Conservation (phyloP, 23 red algal species). For the Gracilariopsis chorda region DNA sequence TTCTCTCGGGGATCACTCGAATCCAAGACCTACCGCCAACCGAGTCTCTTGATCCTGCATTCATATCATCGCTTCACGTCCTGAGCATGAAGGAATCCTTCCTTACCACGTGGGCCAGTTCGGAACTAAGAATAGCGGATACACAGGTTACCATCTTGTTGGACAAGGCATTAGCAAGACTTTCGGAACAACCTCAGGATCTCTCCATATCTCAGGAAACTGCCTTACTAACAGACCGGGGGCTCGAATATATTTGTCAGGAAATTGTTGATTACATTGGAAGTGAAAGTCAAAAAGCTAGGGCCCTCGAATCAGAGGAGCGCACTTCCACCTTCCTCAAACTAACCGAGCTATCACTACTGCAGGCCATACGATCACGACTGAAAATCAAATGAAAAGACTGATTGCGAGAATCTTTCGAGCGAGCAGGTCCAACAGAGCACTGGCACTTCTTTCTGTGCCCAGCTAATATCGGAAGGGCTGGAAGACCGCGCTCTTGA, state of each 20-base stretch:
- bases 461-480: not conserved
- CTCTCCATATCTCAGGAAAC: not conserved
- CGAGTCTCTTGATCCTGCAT: not conserved
- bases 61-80: slow-evolving; percentile 11
- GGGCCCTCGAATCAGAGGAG: slow-evolving; percentile 2
- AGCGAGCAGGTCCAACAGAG: not conserved
- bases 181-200: not conserved
- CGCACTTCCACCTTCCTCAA: slow-evolving; percentile 18
- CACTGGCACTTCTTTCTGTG: slow-evolving; percentile 7
- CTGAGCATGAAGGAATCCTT: slow-evolving; percentile 37
- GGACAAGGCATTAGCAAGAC: not conserved
- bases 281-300: not conserved
- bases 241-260: slow-evolving; percentile 3
- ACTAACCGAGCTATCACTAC: slow-evolving; percentile 3
- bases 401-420: not conserved
- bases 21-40: not conserved
- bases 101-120: slow-evolving; percentile 25
- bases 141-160: not conserved
- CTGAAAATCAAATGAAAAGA: not conserved
- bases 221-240: not conserved
- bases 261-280: slow-evolving; percentile 37
- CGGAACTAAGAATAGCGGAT: slow-evolving; percentile 27
- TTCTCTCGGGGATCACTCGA: not conserved
- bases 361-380: slow-evolving; percentile 19
- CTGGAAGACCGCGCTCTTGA: slow-evolving; percentile 8